Evolutionary conservation across 1,284 basidiomycete genomes (phyloP).

Genomic region (Malassezia psittaci): DNA sequence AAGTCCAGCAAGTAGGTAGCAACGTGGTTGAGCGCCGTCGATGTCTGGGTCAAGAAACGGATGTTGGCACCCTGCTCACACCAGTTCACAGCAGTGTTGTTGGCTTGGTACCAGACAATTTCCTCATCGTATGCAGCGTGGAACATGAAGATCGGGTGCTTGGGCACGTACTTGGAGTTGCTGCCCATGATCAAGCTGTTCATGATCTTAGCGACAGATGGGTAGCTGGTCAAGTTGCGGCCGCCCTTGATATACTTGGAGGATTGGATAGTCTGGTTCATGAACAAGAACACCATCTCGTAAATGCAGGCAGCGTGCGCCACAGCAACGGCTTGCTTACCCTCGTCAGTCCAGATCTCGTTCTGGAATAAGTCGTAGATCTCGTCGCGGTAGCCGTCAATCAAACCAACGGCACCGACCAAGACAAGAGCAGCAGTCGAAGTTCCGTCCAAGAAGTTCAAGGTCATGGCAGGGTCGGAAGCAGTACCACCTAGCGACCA

Average conservation of each 20-base stretch:
- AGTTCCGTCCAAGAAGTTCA: conserved; percentile 11
- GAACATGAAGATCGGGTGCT: conserved; percentile 30
- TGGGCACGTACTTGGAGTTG: conserved; percentile 18
- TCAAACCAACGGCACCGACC: conserved; percentile 30
- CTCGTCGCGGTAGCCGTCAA: conserved; percentile 23
- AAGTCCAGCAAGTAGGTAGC: conserved; percentile 14
- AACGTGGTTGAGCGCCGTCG: conserved; percentile 18
- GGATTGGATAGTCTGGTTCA: conserved; percentile 19
- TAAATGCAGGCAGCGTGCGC: conserved; percentile 23
- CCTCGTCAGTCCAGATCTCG: conserved; percentile 24
- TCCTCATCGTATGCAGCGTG: conserved; percentile 33
- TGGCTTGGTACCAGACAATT: conserved; percentile 32
- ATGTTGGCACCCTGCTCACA: conserved; percentile 38
- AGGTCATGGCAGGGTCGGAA: conserved; percentile 17
- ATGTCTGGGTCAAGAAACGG: conserved; percentile 23
- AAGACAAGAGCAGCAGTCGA: conserved; percentile 31
- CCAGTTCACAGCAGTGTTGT: conserved; percentile 26
- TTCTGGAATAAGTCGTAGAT: conserved; percentile 22
- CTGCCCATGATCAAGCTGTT: conserved; percentile 10
- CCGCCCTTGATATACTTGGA: conserved; percentile 21
- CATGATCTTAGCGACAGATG: conserved; percentile 16
- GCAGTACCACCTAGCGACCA: conserved; percentile 37
- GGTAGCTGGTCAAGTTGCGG: conserved; percentile 20
- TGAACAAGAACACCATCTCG: conserved; percentile 17
- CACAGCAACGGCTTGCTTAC: conserved; percentile 17